These are phyloP conservation scores for Lipomyces spencermartinsiae DNA, from an alignment of 805 yeast species.

Conservation along the genomic window DNA sequence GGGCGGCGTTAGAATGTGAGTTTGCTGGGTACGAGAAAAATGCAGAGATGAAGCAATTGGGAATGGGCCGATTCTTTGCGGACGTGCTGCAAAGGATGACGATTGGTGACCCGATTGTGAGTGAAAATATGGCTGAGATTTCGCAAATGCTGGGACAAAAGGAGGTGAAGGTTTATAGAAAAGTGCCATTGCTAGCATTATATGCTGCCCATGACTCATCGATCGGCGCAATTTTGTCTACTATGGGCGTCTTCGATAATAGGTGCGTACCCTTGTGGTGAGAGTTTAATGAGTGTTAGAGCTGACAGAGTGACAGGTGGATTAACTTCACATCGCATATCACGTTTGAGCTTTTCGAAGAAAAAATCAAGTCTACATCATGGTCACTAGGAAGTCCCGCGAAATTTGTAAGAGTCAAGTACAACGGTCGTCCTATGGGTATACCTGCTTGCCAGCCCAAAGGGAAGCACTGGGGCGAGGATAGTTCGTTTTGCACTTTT, in stretches of 20 bases:
- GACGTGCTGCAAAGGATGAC: constrained; percentile 35
- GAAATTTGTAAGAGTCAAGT: constrained; percentile 33
- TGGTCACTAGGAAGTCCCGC: neutral
- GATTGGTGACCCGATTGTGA: constrained; percentile 21
- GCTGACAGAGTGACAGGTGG: constrained; percentile 17
- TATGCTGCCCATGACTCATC: constrained; percentile 40
- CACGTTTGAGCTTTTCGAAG: constrained; percentile 34
- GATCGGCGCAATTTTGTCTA: constrained; percentile 36
- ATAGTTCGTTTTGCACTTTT: constrained; percentile 28
- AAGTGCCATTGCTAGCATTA: constrained; percentile 29
- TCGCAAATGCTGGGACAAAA: constrained; percentile 16
- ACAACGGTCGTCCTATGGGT: constrained; percentile 36
- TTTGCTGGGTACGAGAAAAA: constrained; percentile 26
- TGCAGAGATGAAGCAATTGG: constrained; percentile 24
- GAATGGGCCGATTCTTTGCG: constrained; percentile 36
- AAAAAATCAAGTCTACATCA: neutral
- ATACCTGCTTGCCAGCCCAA: constrained; percentile 32
- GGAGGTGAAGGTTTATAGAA: neutral
- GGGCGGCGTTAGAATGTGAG: constrained; percentile 32
- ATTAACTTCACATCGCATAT: constrained; percentile 37
- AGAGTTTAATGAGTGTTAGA: neutral
- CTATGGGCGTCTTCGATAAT: constrained; percentile 36
- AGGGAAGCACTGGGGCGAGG: constrained; percentile 18
- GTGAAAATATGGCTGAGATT: constrained; percentile 23
- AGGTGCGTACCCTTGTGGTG: neutral